phyloP scores from a whole-genome alignment of 257 asterid species.

The Schizonepeta tenuifolia region DNA sequence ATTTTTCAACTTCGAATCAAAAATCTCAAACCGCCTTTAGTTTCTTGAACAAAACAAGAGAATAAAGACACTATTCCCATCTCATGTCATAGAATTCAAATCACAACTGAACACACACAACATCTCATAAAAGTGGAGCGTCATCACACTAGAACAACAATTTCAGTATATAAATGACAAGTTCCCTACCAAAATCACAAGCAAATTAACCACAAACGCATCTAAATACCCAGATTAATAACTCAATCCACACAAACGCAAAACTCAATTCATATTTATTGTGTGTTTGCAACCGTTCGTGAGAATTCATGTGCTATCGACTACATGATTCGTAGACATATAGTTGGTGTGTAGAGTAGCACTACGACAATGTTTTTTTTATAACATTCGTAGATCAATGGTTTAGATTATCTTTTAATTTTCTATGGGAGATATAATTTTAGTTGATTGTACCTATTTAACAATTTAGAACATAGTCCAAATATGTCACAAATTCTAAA shows the following conservation, averaged over 20 bases:
- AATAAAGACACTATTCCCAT: slow-evolving; percentile 2
- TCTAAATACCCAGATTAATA: slow-evolving; percentile 33
- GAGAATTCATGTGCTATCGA: too few relatives aligned
- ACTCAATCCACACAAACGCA: slow-evolving; percentile 1
- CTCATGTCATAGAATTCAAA: slow-evolving; percentile 29
- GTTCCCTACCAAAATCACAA: slow-evolving; percentile 6
- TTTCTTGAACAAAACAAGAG: slow-evolving; percentile 22
- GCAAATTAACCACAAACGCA: slow-evolving; percentile 20
- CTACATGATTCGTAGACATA: too few relatives aligned
- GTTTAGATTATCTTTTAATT: too few relatives aligned
- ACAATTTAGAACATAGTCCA: neutral
- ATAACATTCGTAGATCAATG: too few relatives aligned
- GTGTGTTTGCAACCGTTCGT: too few relatives aligned
- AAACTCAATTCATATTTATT: too few relatives aligned
- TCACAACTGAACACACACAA: neutral
- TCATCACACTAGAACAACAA: neutral
- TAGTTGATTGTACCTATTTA: too few relatives aligned
- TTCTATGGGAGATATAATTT: too few relatives aligned
- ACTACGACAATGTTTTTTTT: too few relatives aligned
- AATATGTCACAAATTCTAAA: neutral
- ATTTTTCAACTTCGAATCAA: neutral
- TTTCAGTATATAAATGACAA: slow-evolving; percentile 16
- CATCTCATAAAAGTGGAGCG: neutral
- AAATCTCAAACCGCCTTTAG: slow-evolving; percentile 1
- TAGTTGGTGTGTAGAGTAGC: too few relatives aligned